phyloP scores from a whole-genome alignment of 2,329 filamentous ascomycete species.

The Xenoacremonium recifei region DNA sequence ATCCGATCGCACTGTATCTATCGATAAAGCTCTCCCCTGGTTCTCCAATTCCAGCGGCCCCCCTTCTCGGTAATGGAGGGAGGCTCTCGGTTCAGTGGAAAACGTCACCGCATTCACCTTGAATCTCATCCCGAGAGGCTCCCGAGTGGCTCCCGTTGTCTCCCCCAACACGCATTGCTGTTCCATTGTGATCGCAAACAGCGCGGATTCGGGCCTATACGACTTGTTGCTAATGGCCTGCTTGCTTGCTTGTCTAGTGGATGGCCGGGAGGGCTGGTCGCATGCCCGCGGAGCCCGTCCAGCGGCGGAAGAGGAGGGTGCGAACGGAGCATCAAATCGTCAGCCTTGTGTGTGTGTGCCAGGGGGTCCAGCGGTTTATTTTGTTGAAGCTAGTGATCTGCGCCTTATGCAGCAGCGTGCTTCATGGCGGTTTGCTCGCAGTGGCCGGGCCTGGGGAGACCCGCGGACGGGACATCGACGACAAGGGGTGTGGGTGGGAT shows the following conservation, averaged over 20 bases:
- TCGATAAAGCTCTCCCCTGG: constrained; percentile 2
- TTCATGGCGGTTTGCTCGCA: too few relatives aligned
- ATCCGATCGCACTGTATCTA: constrained; percentile 3
- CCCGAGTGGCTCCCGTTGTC: too few relatives aligned
- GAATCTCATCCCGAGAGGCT: background rate
- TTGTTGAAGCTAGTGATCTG: background rate
- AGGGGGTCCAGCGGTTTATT: too few relatives aligned
- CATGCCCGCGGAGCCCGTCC: background rate
- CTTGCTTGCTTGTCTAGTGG: background rate
- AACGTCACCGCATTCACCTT: background rate
- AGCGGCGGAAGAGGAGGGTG: background rate
- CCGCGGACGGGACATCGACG: background rate
- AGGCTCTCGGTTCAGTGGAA: background rate
- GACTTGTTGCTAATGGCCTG: background rate
- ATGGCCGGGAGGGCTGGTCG: background rate
- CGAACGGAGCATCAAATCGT: background rate
- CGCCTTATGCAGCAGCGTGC: background rate
- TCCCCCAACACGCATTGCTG: too few relatives aligned
- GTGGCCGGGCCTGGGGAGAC: too few relatives aligned
- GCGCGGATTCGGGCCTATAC: background rate
- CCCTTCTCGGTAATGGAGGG: background rate
- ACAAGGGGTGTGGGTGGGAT: background rate
- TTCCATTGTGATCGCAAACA: background rate
- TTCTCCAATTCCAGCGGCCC: background rate
- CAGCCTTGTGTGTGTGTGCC: background rate